Conservation (phyloP, 352 stramenopile genomes). For the Pythium inflatum region DNA sequence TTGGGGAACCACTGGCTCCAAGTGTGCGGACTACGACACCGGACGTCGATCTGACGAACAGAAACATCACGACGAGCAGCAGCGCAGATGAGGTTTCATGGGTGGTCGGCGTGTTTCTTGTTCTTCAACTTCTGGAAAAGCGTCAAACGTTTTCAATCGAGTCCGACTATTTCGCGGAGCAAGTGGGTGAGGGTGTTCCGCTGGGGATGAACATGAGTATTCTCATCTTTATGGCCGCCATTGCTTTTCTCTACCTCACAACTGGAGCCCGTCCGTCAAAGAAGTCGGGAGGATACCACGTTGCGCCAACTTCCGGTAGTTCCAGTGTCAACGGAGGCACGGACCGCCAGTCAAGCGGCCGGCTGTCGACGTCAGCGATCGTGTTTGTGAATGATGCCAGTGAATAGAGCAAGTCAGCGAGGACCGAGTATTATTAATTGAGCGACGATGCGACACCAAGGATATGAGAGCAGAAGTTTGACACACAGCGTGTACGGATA, state of each 20-base stretch:
- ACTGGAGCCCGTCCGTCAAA: conserved; percentile 30
- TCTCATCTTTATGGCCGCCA: conserved; percentile 55
- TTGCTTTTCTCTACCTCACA: conserved; percentile 58
- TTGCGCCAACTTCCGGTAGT: conserved; percentile 36
- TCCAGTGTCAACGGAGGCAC: conserved; percentile 46
- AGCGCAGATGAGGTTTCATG: conserved; percentile 49
- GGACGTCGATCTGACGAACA: conserved; percentile 20
- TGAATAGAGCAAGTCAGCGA: conserved; percentile 41
- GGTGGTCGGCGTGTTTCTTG: conserved; percentile 72
- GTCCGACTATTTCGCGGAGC: conserved; percentile 62
- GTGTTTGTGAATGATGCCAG: conserved; percentile 76
- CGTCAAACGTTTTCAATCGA: conserved; percentile 60
- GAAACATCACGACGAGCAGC: conserved; percentile 20
- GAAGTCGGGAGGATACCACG: conserved; percentile 38
- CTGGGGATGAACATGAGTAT: conserved; percentile 72
- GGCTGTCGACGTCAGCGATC: conserved; percentile 57
- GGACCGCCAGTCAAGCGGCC: background rate
- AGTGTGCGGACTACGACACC: conserved; percentile 20
- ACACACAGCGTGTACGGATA: no score
- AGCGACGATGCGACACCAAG: background rate
- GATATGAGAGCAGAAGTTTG: no score
- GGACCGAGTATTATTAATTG: background rate
- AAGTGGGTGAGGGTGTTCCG: conserved; percentile 67
- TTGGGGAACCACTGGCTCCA: conserved; percentile 56
- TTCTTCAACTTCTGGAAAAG: conserved; percentile 64